A percentile compares a stretch with the other conserved stretches of the same genome.
Conservation (phyloP, 257 asterid genomes). For the Cruciata laevipes region DNA sequence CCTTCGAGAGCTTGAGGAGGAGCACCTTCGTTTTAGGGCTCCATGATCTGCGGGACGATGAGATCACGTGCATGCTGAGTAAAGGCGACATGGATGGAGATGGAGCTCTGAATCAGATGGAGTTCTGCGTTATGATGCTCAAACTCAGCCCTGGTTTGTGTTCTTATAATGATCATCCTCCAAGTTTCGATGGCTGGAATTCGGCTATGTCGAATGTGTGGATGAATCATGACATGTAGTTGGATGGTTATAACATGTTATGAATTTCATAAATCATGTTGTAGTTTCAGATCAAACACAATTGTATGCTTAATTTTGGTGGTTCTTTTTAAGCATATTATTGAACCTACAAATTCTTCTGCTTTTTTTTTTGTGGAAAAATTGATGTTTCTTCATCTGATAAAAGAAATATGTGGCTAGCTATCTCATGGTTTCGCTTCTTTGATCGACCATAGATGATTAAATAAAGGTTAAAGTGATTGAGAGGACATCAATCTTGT, state of each 20-base stretch:
- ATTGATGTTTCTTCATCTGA: no score
- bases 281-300: no score
- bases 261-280: no score
- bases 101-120: slow-evolving; percentile 37
- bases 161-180: not conserved
- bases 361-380: not conserved
- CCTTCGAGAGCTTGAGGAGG: slow-evolving; percentile 36
- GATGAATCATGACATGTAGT: no score
- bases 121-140: slow-evolving; percentile 34
- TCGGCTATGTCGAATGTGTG: slow-evolving; percentile 20
- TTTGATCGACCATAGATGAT: no score
- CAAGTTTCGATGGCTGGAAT: not conserved
- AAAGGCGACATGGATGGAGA: slow-evolving; percentile 41
- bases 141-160: slow-evolving; percentile 26
- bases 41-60: slow-evolving; percentile 29
- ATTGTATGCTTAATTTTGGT: not conserved
- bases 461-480: no score
- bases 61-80: slow-evolving; percentile 27
- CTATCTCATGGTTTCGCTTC: not conserved
- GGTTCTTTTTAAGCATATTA: not conserved
- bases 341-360: not conserved
- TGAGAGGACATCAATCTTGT: no score
- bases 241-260: no score
- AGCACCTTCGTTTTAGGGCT: slow-evolving; percentile 24
- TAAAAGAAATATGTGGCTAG: no score